Evolutionary conservation across 192 early-diverging fungal genomes (phyloP).

Genomic region (Coemansia sp.): DNA sequence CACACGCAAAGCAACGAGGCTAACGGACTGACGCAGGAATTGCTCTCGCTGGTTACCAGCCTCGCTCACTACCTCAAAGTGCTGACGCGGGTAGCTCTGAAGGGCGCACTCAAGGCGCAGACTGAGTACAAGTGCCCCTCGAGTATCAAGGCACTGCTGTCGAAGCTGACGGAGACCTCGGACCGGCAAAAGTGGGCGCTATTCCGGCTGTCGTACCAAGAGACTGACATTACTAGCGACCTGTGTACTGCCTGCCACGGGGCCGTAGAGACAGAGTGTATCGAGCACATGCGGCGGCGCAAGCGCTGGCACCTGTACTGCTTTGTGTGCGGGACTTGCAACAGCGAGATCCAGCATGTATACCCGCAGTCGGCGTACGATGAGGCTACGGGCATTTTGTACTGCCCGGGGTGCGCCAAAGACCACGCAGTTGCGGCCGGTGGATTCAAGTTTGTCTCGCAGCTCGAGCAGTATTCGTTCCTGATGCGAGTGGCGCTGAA

Average conservation of each 20-base stretch:
- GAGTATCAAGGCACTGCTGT: slow-evolving; percentile 70
- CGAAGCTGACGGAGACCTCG: slow-evolving; percentile 73
- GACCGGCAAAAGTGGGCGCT: slow-evolving; percentile 58
- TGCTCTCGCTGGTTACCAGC: slow-evolving; percentile 87
- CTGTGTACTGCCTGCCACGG: slow-evolving; percentile 77
- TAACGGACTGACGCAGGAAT: slow-evolving; percentile 74
- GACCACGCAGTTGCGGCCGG: slow-evolving; percentile 42
- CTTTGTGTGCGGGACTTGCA: slow-evolving; percentile 78
- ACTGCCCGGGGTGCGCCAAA: slow-evolving; percentile 62
- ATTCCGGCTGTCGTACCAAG: slow-evolving; percentile 56
- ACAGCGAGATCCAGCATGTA: slow-evolving; percentile 56
- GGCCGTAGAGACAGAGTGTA: slow-evolving; percentile 89
- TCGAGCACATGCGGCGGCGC: slow-evolving; percentile 59
- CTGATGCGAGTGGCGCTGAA: slow-evolving; percentile 81
- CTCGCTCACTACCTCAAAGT: slow-evolving; percentile 94
- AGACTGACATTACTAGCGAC: slow-evolving; percentile 75
- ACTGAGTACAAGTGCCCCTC: slow-evolving; percentile 57
- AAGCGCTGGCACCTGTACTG: slow-evolving; percentile 86
- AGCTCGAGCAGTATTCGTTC: slow-evolving; percentile 92
- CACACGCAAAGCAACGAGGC: slow-evolving; percentile 65
- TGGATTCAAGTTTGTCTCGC: slow-evolving; percentile 76
- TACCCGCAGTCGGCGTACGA: slow-evolving; percentile 64
- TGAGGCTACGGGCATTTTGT: slow-evolving; percentile 40
- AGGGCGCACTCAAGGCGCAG: slow-evolving; percentile 76
- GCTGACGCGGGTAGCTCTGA: slow-evolving; percentile 85